phyloP scores from a whole-genome alignment of 73 alveolate genomes.

The Paramecium pentaurelia region DNA sequence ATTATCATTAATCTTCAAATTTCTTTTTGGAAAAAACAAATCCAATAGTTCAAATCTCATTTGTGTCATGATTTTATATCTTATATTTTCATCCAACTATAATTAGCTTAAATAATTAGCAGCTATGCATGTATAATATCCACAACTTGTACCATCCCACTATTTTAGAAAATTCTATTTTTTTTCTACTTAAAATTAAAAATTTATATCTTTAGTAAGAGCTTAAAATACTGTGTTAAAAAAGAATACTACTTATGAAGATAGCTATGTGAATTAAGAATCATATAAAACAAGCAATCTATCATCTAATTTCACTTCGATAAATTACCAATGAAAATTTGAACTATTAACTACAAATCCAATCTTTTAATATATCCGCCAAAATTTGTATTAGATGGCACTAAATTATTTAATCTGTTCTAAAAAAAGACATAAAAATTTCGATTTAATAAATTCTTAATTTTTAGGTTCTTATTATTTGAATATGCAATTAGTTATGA shows the following conservation, averaged over 20 bases:
- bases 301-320: not conserved
- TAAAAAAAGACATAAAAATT: not conserved
- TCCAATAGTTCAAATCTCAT: not conserved
- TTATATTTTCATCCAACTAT: not conserved
- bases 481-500: not conserved
- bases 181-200: not conserved
- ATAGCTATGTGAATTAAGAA: not conserved
- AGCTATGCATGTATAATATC: not conserved
- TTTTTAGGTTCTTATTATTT: not conserved
- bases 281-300: not conserved
- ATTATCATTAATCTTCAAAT: not conserved
- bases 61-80: not conserved
- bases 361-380: not conserved
- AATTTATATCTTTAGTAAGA: not conserved
- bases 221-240: not conserved
- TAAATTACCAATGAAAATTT: not conserved
- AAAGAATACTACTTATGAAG: not conserved
- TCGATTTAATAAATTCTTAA: not conserved
- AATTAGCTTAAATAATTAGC: not conserved
- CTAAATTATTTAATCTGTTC: not conserved
- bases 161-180: not conserved
- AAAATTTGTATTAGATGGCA: not conserved
- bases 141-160: not conserved
- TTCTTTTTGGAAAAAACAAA: not conserved
- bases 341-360: not conserved